Evolutionary conservation across 331 rosid genomes (phyloP).

Genomic region (Prunus yedoensis): DNA sequence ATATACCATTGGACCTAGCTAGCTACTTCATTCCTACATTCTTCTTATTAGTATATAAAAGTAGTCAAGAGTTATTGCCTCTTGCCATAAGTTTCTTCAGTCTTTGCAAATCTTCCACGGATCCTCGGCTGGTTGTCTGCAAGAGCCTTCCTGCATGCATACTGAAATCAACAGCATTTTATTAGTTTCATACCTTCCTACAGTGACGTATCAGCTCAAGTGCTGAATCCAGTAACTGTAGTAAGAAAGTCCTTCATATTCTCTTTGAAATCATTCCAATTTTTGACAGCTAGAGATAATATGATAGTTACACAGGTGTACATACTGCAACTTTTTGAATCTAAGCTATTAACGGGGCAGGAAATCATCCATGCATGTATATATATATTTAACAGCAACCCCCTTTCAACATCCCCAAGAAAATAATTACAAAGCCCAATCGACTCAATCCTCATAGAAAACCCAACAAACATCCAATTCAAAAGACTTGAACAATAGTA

Average conservation of each 20-base stretch:
- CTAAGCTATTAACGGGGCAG: neutral
- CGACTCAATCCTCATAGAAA: neutral
- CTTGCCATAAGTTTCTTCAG: slow-evolving; percentile 64
- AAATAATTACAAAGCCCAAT: neutral
- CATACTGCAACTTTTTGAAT: neutral
- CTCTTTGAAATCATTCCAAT: neutral
- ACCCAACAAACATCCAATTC: neutral
- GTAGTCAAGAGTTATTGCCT: slow-evolving; percentile 43
- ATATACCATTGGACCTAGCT: slow-evolving; percentile 41
- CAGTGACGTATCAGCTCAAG: slow-evolving; percentile 1
- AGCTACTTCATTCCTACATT: slow-evolving; percentile 41
- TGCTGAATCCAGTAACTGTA: neutral
- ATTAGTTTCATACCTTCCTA: slow-evolving; percentile 3
- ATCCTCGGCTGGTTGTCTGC: slow-evolving; percentile 98
- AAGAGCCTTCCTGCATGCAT: slow-evolving; percentile 98
- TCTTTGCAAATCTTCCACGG: slow-evolving; percentile 97
- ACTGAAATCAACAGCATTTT: slow-evolving; percentile 42
- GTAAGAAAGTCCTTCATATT: neutral
- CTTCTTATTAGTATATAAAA: slow-evolving; percentile 15
- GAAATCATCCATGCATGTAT: neutral
- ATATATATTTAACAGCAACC: neutral
- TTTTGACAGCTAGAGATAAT: neutral
- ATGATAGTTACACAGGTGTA: neutral
- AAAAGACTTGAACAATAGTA: neutral
- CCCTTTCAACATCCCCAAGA: neutral